Conservation (phyloP, 2,329 filamentous ascomycete genomes). For the Myotisia sp. region DNA sequence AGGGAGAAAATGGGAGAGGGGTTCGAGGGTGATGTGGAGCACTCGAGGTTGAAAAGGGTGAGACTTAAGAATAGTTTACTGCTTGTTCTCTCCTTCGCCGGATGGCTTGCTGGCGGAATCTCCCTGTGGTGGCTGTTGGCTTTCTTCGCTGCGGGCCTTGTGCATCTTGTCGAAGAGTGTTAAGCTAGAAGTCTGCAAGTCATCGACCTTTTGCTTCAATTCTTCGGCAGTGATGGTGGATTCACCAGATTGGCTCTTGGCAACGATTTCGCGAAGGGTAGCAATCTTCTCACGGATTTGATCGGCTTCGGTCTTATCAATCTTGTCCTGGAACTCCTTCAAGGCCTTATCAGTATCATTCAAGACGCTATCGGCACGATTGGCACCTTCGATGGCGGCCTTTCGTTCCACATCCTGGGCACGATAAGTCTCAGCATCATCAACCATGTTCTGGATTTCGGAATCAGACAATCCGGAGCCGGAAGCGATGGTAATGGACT, state of each 20-base stretch:
- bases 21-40: background rate
- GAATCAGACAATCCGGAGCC: conserved; percentile 89
- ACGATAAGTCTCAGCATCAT: conserved; percentile 93
- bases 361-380: conserved; percentile 88
- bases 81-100: conserved; percentile 60
- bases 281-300: conserved; percentile 88
- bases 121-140: conserved; percentile 38
- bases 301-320: conserved; percentile 92
- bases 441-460: conserved; percentile 95
- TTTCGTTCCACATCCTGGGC: conserved; percentile 95
- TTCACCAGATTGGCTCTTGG: conserved; percentile 90
- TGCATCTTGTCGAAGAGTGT: conserved; percentile 99
- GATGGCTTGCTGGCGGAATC: conserved; percentile 28
- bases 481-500: conserved; percentile 97
- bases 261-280: conserved; percentile 71
- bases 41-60: background rate
- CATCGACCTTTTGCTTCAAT: conserved; percentile 97
- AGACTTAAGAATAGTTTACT: conserved; percentile 24
- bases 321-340: conserved; percentile 87
- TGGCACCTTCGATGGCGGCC: conserved; percentile 85
- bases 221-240: conserved; percentile 71
- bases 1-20: conserved; percentile 4
- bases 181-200: conserved; percentile 88
- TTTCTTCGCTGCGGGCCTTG: conserved; percentile 67
- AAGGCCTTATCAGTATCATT: conserved; percentile 98